phyloP scores from a whole-genome alignment of 2,329 filamentous ascomycete genomes.

The Aspergillus amoenus region DNA sequence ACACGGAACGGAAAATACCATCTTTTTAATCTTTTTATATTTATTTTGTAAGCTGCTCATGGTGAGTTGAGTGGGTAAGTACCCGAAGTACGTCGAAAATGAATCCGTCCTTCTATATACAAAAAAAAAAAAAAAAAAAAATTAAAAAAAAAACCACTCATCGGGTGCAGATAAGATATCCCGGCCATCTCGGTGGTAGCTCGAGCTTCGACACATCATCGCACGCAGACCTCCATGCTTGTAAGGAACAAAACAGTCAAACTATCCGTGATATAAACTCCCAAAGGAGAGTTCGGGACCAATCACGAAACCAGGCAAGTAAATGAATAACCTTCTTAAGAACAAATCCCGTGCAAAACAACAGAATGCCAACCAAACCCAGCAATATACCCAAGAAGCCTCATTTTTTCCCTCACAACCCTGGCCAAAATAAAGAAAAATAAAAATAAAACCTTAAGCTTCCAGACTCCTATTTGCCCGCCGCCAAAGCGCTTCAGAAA shows the following conservation, averaged over 20 bases:
- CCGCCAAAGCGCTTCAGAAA: constrained; percentile 3
- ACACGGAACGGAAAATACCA: not conserved
- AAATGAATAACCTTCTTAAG: not conserved
- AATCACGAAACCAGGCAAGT: not conserved
- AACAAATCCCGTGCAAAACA: not conserved
- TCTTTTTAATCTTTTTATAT: not conserved
- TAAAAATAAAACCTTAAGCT: not conserved
- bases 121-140: not conserved
- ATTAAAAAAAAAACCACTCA: not conserved
- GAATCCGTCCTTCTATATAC: not conserved
- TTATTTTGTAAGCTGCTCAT: not conserved
- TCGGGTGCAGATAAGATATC: not conserved
- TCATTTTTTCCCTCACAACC: not conserved
- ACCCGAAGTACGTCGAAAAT: not conserved
- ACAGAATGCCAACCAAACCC: not conserved
- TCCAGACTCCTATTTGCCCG: constrained; percentile 7
- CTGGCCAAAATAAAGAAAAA: not conserved
- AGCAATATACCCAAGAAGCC: not conserved
- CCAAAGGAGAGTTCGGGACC: not conserved
- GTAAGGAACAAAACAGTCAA: not conserved
- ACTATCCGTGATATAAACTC: not conserved
- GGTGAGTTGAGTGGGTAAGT: not conserved
- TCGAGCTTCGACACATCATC: not conserved
- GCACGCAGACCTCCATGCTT: not conserved
- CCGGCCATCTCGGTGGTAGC: not conserved